A percentile compares a stretch with the other conserved stretches of the same genome.
Conservation (phyloP, 768 basidiomycete species). For the Coprinellus micaceus region DNA sequence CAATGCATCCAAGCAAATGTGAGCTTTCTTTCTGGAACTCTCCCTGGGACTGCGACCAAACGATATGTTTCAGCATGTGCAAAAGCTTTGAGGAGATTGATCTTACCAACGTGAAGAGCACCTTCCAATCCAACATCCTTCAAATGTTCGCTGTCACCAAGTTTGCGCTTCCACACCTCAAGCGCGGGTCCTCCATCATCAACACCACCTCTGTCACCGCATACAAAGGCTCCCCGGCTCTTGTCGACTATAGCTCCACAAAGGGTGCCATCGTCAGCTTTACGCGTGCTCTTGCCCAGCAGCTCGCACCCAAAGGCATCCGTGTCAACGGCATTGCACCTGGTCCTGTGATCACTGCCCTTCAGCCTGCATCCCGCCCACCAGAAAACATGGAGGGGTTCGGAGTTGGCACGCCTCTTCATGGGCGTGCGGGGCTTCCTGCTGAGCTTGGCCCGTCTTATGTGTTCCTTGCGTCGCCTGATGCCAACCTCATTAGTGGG, state of each 20-base stretch:
- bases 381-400: slow-evolving; percentile 56
- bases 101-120: slow-evolving; percentile 49
- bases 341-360: slow-evolving; percentile 55
- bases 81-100: slow-evolving; percentile 46
- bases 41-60: background rate
- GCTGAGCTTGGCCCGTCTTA: slow-evolving; percentile 51
- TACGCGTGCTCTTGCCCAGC: slow-evolving; percentile 49
- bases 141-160: slow-evolving; percentile 58
- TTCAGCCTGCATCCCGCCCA: slow-evolving; percentile 52
- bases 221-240: slow-evolving; percentile 31
- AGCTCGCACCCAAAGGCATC: slow-evolving; percentile 54
- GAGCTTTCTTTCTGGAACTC: slow-evolving; percentile 1
- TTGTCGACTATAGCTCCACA: slow-evolving; percentile 51
- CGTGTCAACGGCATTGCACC: slow-evolving; percentile 52
- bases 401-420: slow-evolving; percentile 45
- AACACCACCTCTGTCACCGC: slow-evolving; percentile 60
- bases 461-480: slow-evolving; percentile 49
- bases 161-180: slow-evolving; percentile 54
- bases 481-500: slow-evolving; percentile 38
- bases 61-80: slow-evolving; percentile 31
- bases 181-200: slow-evolving; percentile 56
- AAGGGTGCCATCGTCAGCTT: slow-evolving; percentile 61
- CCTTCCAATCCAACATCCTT: slow-evolving; percentile 56
- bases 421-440: slow-evolving; percentile 48
- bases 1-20: slow-evolving; percentile 52